Evolutionary conservation across 2,329 filamentous ascomycete genomes (phyloP).

Genomic region (Ascomycota sp.): DNA sequence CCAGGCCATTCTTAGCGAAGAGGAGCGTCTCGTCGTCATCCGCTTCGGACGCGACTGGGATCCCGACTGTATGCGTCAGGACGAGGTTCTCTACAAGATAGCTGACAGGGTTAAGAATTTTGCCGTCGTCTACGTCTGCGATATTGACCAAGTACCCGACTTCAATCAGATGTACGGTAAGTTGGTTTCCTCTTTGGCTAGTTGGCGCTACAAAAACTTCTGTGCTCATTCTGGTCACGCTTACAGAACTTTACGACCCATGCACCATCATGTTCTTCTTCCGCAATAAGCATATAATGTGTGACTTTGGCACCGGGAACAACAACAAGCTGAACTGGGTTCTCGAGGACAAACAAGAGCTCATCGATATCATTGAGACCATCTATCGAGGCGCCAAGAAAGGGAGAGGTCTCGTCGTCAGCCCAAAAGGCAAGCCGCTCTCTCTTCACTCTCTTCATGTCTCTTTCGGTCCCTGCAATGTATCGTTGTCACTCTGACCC

Average conservation of each 20-base stretch:
- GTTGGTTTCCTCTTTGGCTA: conserved; percentile 1
- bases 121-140: conserved; percentile 80
- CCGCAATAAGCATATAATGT: conserved; percentile 98
- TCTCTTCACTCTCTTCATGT: neutral
- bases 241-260: conserved; percentile 59
- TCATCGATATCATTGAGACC: conserved; percentile 96
- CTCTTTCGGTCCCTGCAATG: no score
- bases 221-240: neutral
- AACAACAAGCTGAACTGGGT: conserved; percentile 98
- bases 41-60: conserved; percentile 81
- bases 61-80: conserved; percentile 50
- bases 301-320: conserved; percentile 92
- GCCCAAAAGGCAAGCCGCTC: conserved; percentile 48
- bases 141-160: conserved; percentile 75
- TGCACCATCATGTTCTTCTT: conserved; percentile 96
- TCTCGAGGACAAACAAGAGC: conserved; percentile 84
- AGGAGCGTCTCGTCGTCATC: conserved; percentile 83
- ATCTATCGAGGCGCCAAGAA: conserved; percentile 98
- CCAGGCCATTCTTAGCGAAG: conserved; percentile 74
- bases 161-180: conserved; percentile 86
- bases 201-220: neutral
- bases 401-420: conserved; percentile 86
- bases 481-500: no score
- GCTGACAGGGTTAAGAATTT: conserved; percentile 89
- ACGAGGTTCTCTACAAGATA: conserved; percentile 88